Evolutionary conservation across 768 basidiomycete species (phyloP).

Genomic region (Vishniacozyma victoriae): DNA sequence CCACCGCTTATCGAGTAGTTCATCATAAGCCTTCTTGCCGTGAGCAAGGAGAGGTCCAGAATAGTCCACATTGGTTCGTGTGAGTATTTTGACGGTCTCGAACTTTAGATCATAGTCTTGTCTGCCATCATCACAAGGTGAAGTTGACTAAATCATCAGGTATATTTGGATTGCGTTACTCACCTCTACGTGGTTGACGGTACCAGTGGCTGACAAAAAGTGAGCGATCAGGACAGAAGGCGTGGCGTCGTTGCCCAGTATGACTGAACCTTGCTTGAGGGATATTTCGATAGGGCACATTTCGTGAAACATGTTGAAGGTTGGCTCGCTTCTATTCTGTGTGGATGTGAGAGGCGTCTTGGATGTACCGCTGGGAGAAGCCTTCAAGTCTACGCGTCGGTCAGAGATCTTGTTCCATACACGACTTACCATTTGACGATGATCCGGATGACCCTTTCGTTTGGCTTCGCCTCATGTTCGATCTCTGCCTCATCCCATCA

Average conservation of each 20-base stretch:
- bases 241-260: constrained; percentile 79
- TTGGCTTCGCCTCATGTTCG: too few relatives aligned
- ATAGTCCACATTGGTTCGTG: constrained; percentile 71
- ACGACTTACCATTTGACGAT: too few relatives aligned
- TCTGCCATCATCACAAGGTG: constrained; percentile 75
- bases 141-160: constrained; percentile 60
- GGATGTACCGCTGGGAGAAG: too few relatives aligned
- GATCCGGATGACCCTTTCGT: too few relatives aligned
- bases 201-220: constrained; percentile 70
- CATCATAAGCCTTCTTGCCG: constrained; percentile 60
- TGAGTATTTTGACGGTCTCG: constrained; percentile 58
- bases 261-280: constrained; percentile 70
- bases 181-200: constrained; percentile 71
- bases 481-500: too few relatives aligned
- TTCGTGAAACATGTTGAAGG: constrained; percentile 58
- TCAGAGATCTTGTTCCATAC: too few relatives aligned
- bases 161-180: constrained; percentile 28
- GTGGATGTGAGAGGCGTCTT: too few relatives aligned
- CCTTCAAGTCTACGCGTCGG: too few relatives aligned
- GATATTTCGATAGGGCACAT: constrained; percentile 79
- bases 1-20: constrained; percentile 51
- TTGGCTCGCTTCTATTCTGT: constrained; percentile 5
- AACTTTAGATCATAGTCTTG: constrained; percentile 69
- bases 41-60: constrained; percentile 60
- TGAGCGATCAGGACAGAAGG: constrained; percentile 74